These are phyloP conservation scores for Flaveria sonorensis DNA, from an alignment of 129 eudicot species.

Conservation along the genomic window DNA sequence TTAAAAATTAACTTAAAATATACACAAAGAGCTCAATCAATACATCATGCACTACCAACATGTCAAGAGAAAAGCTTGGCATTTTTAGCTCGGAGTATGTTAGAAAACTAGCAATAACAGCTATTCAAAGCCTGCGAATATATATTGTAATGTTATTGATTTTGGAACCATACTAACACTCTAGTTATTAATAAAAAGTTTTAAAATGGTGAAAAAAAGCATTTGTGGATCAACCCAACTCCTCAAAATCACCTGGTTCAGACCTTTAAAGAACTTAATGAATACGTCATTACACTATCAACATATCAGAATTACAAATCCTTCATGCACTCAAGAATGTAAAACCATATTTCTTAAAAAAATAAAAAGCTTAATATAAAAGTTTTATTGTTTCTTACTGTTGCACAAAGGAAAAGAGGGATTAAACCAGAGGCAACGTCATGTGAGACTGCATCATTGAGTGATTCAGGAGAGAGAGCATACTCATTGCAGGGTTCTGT, in stretches of 20 bases:
- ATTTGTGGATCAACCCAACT: background rate
- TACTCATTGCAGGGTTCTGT: constrained; percentile 63
- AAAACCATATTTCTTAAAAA: background rate
- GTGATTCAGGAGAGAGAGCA: constrained; percentile 80
- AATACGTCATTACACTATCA: background rate
- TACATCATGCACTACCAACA: background rate
- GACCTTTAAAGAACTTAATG: background rate
- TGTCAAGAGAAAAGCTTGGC: no score
- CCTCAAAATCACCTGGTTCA: background rate
- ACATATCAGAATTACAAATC: background rate
- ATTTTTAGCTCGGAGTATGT: constrained; percentile 1
- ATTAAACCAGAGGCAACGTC: constrained; percentile 73
- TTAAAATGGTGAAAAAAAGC: background rate
- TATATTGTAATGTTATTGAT: background rate
- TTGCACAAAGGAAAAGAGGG: constrained; percentile 87
- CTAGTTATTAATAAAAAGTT: background rate
- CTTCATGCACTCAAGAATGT: background rate
- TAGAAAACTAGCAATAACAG: constrained; percentile 20
- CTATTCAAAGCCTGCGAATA: background rate
- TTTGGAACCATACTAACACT: background rate
- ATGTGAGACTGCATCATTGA: constrained; percentile 56
- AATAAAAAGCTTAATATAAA: background rate
- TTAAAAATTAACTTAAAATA: background rate
- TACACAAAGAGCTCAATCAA: constrained; percentile 10
- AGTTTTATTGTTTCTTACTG: constrained; percentile 58